These are phyloP conservation scores for Citrus sinensis DNA, from an alignment of 345 rosid genomes.

Conservation along the genomic window DVS_A1.0 CM039163.1:6749501-6750000, in stretches of 20 bases:
- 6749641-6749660: background rate
- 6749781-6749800: background rate
- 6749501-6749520: too few relatives aligned
- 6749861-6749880: background rate
- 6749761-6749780: background rate
- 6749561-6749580: too few relatives aligned
- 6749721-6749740: background rate
- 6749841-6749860: background rate
- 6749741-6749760: background rate
- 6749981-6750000: background rate
- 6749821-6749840: slow-evolving; percentile 9
- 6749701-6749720: background rate
- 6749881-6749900: slow-evolving; percentile 12
- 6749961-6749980: background rate
- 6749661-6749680: slow-evolving; percentile 18
- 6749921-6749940: background rate
- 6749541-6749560: too few relatives aligned
- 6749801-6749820: slow-evolving; percentile 9
- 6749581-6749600: slow-evolving; percentile 27
- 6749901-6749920: background rate
- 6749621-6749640: slow-evolving; percentile 21
- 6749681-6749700: background rate
- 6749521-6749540: too few relatives aligned
- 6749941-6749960: background rate
- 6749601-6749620: slow-evolving; percentile 29